These are phyloP conservation scores for Komagataella ulmi DNA, from an alignment of 805 yeast species.

Conservation along the genomic window DNA sequence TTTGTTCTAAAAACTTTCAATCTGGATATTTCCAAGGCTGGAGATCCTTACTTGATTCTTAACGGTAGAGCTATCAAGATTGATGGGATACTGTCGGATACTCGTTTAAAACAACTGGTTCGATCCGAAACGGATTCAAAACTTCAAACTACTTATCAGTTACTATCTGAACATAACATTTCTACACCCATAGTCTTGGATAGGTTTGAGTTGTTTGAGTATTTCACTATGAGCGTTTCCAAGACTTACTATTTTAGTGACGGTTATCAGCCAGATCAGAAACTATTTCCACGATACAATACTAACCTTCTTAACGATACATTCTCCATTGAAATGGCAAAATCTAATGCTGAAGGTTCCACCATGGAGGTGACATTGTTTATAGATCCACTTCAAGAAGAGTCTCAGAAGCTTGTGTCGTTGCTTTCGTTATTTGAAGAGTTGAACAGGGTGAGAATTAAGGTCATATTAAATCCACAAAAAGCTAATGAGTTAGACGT, in stretches of 20 bases:
- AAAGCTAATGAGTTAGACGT: slow-evolving; percentile 16
- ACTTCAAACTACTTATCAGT: slow-evolving; percentile 11
- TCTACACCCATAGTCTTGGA: background rate
- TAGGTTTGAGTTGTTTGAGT: slow-evolving; percentile 11
- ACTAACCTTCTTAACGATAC: slow-evolving; percentile 11
- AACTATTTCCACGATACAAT: slow-evolving; percentile 33
- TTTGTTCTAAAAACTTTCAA: background rate
- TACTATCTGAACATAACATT: slow-evolving; percentile 14
- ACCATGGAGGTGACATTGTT: slow-evolving; percentile 41
- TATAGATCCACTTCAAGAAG: slow-evolving; percentile 61
- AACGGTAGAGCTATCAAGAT: slow-evolving; percentile 41
- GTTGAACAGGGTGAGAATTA: slow-evolving; percentile 36
- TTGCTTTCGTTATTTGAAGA: slow-evolving; percentile 23
- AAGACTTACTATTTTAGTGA: slow-evolving; percentile 14
- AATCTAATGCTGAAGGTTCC: background rate
- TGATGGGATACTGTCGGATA: slow-evolving; percentile 8
- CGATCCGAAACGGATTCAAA: slow-evolving; percentile 35
- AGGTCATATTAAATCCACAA: slow-evolving; percentile 47
- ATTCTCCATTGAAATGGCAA: slow-evolving; percentile 2
- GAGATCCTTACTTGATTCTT: slow-evolving; percentile 22
- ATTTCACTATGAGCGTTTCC: slow-evolving; percentile 9
- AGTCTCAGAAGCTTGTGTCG: slow-evolving; percentile 48
- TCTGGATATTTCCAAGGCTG: background rate
- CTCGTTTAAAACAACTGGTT: slow-evolving; percentile 23
- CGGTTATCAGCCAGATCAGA: slow-evolving; percentile 25